Evolutionary conservation across 129 eudicot species (phyloP).

Genomic region (Apium graveolens): DNA sequence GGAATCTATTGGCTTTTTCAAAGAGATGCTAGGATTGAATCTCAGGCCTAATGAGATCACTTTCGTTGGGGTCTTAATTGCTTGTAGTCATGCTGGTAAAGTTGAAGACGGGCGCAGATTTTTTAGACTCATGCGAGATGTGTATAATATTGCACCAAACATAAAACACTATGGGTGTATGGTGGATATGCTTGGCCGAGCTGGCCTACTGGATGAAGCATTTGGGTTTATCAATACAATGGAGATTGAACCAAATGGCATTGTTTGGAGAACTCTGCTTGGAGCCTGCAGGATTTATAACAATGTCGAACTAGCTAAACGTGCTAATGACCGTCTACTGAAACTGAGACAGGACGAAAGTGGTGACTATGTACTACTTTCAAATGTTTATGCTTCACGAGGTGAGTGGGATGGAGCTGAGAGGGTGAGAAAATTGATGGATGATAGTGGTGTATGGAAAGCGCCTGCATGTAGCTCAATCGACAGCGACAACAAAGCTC

Average conservation of each 20-base stretch:
- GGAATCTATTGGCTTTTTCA: constrained; percentile 47
- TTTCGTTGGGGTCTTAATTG: constrained; percentile 61
- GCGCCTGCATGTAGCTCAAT: constrained; percentile 56
- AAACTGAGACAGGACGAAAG: constrained; percentile 50
- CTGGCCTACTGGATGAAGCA: constrained; percentile 58
- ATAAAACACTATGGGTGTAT: constrained; percentile 67
- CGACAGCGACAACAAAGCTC: constrained; percentile 30
- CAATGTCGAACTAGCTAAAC: constrained; percentile 53
- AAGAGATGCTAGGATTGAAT: constrained; percentile 41
- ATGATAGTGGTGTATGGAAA: constrained; percentile 62
- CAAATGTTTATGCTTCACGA: constrained; percentile 66
- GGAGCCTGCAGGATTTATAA: constrained; percentile 63
- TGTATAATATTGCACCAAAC: constrained; percentile 51
- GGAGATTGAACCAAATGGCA: constrained; percentile 58
- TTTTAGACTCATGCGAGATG: constrained; percentile 43
- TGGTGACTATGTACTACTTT: constrained; percentile 68
- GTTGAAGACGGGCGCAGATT: constrained; percentile 54
- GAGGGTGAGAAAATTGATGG: constrained; percentile 57
- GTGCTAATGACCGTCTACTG: constrained; percentile 41
- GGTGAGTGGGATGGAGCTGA: constrained; percentile 69
- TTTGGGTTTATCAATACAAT: constrained; percentile 43
- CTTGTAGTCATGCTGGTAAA: constrained; percentile 77
- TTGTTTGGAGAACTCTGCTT: constrained; percentile 75
- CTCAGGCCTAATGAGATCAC: constrained; percentile 50
- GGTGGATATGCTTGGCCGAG: constrained; percentile 83